These are phyloP conservation scores for Pseudonectria foliicola DNA, from an alignment of 2,329 filamentous ascomycete species.

Conservation along the genomic window DNA sequence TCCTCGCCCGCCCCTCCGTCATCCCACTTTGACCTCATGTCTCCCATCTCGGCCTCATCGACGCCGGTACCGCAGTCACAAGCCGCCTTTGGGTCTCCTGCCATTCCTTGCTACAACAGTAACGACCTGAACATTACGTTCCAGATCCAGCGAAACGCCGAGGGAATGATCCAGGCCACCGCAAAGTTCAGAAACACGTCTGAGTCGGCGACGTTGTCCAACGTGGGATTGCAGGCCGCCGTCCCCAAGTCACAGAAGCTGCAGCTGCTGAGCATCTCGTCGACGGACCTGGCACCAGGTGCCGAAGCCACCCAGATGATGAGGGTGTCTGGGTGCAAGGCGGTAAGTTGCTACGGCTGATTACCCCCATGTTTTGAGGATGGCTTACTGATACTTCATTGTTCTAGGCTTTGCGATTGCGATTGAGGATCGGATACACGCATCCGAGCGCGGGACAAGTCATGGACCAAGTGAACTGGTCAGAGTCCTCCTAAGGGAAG, in stretches of 20 bases:
- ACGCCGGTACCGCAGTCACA: conserved; percentile 35
- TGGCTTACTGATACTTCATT: conserved; percentile 12
- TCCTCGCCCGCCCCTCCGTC: conserved; percentile 30
- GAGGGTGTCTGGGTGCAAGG: conserved; percentile 77
- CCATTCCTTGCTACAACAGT: conserved; percentile 73
- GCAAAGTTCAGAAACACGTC: conserved; percentile 79
- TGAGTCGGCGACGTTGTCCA: conserved; percentile 56
- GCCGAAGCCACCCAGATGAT: conserved; percentile 85
- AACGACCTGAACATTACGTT: conserved; percentile 78
- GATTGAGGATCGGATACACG: conserved; percentile 76
- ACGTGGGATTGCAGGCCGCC: conserved; percentile 82
- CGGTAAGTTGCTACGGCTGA: conserved; percentile 58
- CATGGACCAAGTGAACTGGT: conserved; percentile 95
- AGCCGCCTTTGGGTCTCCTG: conserved; percentile 37
- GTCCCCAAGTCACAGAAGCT: conserved; percentile 95
- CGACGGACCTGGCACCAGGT: conserved; percentile 65
- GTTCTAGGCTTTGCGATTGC: conserved; percentile 70
- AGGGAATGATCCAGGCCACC: conserved; percentile 71
- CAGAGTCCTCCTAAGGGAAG: conserved; percentile 58
- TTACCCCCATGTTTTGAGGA: not conserved
- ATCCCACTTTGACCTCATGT: conserved; percentile 44
- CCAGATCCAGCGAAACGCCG: conserved; percentile 74
- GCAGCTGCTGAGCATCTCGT: conserved; percentile 85
- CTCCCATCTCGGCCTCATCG: conserved; percentile 37
- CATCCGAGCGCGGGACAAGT: conserved; percentile 64